Evolutionary conservation across 148 eudicot genomes (phyloP).

Genomic region (Spergularia marina): DNA sequence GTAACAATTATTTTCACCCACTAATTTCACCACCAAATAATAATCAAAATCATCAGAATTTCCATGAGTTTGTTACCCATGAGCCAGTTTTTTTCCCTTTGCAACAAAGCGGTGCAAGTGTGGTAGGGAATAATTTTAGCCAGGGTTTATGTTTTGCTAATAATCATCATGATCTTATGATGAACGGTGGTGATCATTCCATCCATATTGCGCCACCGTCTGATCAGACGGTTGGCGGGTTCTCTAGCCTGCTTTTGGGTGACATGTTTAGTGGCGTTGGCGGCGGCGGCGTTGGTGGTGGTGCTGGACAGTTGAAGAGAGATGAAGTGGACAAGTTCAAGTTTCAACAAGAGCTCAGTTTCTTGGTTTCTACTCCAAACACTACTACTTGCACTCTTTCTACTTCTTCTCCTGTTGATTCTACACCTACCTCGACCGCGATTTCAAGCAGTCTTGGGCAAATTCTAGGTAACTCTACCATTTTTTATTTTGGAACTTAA

Average conservation of each 20-base stretch:
- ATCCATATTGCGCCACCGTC: not conserved
- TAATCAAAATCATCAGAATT: not conserved
- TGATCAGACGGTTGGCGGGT: conserved; percentile 37
- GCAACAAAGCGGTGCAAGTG: conserved; percentile 29
- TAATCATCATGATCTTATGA: not conserved
- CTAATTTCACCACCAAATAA: conserved; percentile 4
- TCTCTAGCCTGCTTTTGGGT: conserved; percentile 46
- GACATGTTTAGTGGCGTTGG: conserved; percentile 44
- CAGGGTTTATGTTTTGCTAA: conserved; percentile 56
- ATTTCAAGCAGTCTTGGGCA: conserved; percentile 29
- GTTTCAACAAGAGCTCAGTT: conserved; percentile 41
- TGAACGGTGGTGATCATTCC: conserved; percentile 4
- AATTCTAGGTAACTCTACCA: conserved; percentile 46
- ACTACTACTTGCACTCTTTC: conserved; percentile 22
- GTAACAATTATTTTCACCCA: conserved; percentile 28
- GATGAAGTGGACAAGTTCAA: conserved; percentile 40
- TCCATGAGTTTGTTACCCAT: conserved; percentile 16
- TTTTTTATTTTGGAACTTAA: not conserved
- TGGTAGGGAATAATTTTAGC: conserved; percentile 15
- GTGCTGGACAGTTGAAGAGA: conserved; percentile 29
- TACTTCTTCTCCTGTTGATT: conserved; percentile 27
- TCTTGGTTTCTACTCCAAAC: conserved; percentile 32
- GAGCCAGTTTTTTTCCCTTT: conserved; percentile 48
- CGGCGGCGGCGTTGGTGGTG: conserved; percentile 35
- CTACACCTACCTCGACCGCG: conserved; percentile 33